Evolutionary conservation across 306 rosid genomes (phyloP).

Genomic region (Amphicarpaea edgeworthii): DNA sequence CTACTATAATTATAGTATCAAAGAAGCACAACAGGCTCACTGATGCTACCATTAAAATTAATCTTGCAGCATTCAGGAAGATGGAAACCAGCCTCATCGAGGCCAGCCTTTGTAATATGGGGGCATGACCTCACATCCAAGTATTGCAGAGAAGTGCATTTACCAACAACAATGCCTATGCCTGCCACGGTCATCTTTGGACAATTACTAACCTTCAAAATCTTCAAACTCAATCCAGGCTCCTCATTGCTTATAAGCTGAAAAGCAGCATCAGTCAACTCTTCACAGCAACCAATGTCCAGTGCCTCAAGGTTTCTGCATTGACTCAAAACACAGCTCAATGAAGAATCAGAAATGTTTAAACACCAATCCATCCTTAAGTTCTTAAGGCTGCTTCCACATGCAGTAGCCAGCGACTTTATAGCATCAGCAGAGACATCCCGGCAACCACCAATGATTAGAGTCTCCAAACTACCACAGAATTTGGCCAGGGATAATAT

Average conservation of each 20-base stretch:
- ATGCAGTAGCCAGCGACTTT: slow-evolving; percentile 64
- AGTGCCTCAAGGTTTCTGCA: slow-evolving; percentile 83
- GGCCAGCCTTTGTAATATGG: slow-evolving; percentile 72
- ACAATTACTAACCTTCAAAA: slow-evolving; percentile 84
- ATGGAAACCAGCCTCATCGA: slow-evolving; percentile 78
- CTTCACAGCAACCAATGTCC: slow-evolving; percentile 91
- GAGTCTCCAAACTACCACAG: slow-evolving; percentile 80
- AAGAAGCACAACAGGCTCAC: slow-evolving; percentile 61
- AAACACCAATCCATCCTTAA: slow-evolving; percentile 97
- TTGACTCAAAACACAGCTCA: slow-evolving; percentile 68
- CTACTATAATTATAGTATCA: slow-evolving; percentile 46
- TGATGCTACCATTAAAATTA: slow-evolving; percentile 75
- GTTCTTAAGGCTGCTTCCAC: slow-evolving; percentile 70
- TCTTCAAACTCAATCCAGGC: slow-evolving; percentile 65
- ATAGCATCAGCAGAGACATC: slow-evolving; percentile 73
- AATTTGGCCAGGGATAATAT: slow-evolving; percentile 67
- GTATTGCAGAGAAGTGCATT: slow-evolving; percentile 70
- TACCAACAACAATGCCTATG: slow-evolving; percentile 69
- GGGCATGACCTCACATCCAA: slow-evolving; percentile 94
- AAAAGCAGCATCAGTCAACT: slow-evolving; percentile 89
- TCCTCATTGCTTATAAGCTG: slow-evolving; percentile 59
- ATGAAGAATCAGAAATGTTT: slow-evolving; percentile 73
- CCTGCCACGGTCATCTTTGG: slow-evolving; percentile 80
- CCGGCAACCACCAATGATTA: slow-evolving; percentile 87
- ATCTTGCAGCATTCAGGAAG: slow-evolving; percentile 78